Percentiles rank a stretch among this genome's conserved stretches.
These are phyloP conservation scores for Aurinia saxatilis DNA, from an alignment of 345 rosid species.

Conservation along the genomic window DNA sequence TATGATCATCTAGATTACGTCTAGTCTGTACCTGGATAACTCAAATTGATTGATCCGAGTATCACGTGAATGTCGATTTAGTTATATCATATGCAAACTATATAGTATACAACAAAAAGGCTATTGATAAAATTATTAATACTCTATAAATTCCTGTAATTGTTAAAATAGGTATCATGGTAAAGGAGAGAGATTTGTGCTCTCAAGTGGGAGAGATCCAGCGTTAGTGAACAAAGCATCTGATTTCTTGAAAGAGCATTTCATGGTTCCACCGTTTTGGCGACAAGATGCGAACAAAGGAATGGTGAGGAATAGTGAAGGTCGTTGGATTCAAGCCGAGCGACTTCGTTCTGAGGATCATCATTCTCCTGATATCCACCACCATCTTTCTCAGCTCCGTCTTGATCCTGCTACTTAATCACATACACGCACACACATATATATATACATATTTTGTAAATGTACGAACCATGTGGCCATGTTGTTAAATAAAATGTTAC, in stretches of 20 bases:
- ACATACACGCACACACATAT: too few species aligned
- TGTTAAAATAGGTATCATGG: conserved; percentile 63
- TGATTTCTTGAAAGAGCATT: conserved; percentile 69
- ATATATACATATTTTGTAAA: not conserved
- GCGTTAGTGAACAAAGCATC: conserved; percentile 78
- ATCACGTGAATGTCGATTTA: not conserved
- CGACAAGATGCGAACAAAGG: conserved; percentile 80
- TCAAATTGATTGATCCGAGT: not conserved
- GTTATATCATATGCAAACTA: not conserved
- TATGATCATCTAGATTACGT: not conserved
- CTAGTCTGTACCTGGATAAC: not conserved
- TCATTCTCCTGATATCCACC: conserved; percentile 45
- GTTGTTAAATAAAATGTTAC: not conserved
- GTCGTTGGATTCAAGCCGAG: conserved; percentile 77
- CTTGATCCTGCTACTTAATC: conserved; percentile 18
- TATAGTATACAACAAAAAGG: too few species aligned
- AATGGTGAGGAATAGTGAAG: conserved; percentile 51
- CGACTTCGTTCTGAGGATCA: conserved; percentile 67
- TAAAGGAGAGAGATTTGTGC: conserved; percentile 59
- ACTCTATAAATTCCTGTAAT: too few species aligned
- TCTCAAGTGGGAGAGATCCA: conserved; percentile 66
- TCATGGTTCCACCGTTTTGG: conserved; percentile 77
- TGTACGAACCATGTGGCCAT: not conserved
- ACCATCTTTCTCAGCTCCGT: conserved; percentile 41
- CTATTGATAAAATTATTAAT: too few species aligned